Base-by-base conservation (phyloP, 768 basidiomycete species). In the Mrakia blollopis region DNA sequence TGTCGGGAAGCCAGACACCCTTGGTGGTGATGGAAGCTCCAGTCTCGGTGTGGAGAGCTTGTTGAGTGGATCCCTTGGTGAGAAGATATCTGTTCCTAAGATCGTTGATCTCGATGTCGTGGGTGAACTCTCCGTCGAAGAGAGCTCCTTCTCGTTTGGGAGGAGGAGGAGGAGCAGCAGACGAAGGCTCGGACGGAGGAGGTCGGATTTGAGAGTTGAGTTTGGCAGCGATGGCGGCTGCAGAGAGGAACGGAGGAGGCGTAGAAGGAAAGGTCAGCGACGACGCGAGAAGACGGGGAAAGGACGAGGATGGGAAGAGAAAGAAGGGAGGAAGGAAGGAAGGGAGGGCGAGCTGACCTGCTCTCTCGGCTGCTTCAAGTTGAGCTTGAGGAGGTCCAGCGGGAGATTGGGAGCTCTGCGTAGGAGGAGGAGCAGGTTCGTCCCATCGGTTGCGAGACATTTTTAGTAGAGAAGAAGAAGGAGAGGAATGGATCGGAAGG, bases 51-150 rank as follows among this genome's bases (percentile, higher is more conserved):
- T 93, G 87, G 80, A 98, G 92, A 96, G 97, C 91, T 78, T 90
- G 86, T 84, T 98, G 96, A 3, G 96, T 98, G 16, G 91, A 87
- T 3, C 93, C 93, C 83, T 93, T 96, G 67, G 95, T 98, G 81
- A 98, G 85, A 82, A 98, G 85, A 84, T 98, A 98, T 41, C 77
- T 87, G 84, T 98, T 98, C 83, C 95, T 86, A 69, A 94, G 86
- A 84, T 98, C 95, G 83, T 98, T 98, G 83, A 98, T 97, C 83
- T 98, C 96, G 75, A 98, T 95, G 81, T 97, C 93, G 79, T 92
- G 88, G 18, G 89, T 90, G 80, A 90, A 98, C 65, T 92, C 92
- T 61, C 87, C 92, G 80, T 92, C 91, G 69, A 86, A 87, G 77
- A 85, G 81, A 80, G 86, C 80, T 78, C 84, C 3, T 50, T 50